Base-by-base conservation (phyloP, 306 rosid species). In the Cercis canadensis region DNA sequence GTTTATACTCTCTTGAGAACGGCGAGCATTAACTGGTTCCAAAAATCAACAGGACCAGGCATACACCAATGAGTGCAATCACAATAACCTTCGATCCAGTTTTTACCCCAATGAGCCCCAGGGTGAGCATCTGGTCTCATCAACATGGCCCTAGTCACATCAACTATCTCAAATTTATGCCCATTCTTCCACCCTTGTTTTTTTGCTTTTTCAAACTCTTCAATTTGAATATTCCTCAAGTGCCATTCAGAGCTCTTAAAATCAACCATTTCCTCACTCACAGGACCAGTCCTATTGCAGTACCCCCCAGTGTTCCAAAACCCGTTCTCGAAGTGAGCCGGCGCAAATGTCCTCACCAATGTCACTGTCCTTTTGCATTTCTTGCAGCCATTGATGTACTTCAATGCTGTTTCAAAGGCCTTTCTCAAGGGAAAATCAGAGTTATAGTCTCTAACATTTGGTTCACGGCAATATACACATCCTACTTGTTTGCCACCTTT, bases 11-110 rank as follows among this genome's bases (percentile, higher is more conserved):
- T 82, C 64, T 31, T 66, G 12, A 90, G 72, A 21, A 84, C 33
- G 36, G 81, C 87, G 39, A 89, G 58, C 57, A 94, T 72, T 21
- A 94, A 75, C 75, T 87, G 87, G 80, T 32, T 90, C 98, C 97
- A 94, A 37, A 76, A 18, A 74, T 94, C 98, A 68, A 90, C 65
- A 11, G 96, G 92, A 44, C 97, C 98, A 0, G 98, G 98, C 87
- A 94, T 62, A 67, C 98, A 94, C 98, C 98, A 94, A 55, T 90
- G 98, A 37, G 95, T 90, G 56, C 98, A 90, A 65, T 94, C 98
- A 79, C 73, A 90, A n/a, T 75, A 89, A 31, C 96, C 98, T 57
- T 12, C 84, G 94, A 86, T 89, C 98, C 98, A 94, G 49, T 80
- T 65, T 36, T 94, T 90, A 0, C 89, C 95, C 95, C 95, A 89